Base-by-base conservation (phyloP, 2,329 filamentous ascomycete species). In the Penicillium sp. region DNA sequence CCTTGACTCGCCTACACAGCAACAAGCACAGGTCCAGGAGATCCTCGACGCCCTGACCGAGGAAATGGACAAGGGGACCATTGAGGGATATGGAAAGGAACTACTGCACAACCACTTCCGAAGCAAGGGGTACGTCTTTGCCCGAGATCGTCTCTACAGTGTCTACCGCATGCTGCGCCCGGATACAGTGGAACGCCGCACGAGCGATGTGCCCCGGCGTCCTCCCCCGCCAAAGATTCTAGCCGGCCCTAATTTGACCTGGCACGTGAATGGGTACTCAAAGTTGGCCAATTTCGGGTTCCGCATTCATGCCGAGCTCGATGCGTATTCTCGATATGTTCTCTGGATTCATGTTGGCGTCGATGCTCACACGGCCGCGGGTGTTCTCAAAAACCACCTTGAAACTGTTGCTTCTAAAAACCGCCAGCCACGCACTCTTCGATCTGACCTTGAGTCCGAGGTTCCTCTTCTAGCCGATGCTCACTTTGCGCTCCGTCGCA, bases 251-350 rank as follows among this genome's bases (percentile, higher is more conserved):
- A 65, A 68, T 58, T 56, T 58, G 39, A 57, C 64, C 16, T 67
- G 59, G 60, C 65, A 53, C 34, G 46, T 68, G 48, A 53, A 68
- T 58, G 53, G 57, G 3, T 61, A 67, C 44, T 45, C 58, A 4
- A 68, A 68, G 25, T 34, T 68, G 2, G 43, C 45, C 7, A 49
- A 40, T 19, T 68, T 60, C 48, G 55, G 64, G 4, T 60, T 68
- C 49, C 56, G 66, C 19, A 63, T 68, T 15, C 65, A 68, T 61
- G 60, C 54, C 1, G 58, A 57, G 21, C 65, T 67, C 43, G 60
- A 67, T 61, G 44, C 52, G 0, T 67, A 66, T 43, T 66, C 58
- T 13, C 47, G 54, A 29, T 66, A 65, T 47, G 61, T 68, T n/a
- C 57, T 63, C 3, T 67, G 56, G 65, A 51, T 63, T 10, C 61